Evolutionary conservation across 1,284 basidiomycete species (phyloP).

Genomic region (Naganishia sp.): DNA sequence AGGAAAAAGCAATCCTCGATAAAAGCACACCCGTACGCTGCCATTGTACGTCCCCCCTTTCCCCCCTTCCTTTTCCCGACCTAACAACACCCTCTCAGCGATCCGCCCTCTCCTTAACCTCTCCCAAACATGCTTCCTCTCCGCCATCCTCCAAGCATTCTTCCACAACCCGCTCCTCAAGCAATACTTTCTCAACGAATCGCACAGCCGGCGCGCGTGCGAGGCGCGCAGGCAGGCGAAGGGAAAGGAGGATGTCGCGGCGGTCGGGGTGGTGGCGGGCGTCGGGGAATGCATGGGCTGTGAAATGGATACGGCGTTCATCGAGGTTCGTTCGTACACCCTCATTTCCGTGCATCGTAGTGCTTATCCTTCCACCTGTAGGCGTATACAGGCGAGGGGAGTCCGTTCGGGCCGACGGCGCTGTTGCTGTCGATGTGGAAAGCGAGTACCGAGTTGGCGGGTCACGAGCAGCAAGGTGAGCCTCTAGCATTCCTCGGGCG

Average conservation of each 20-base stretch:
- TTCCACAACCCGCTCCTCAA: conserved; percentile 87
- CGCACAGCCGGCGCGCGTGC: conserved; percentile 71
- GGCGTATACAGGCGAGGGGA: conserved; percentile 70
- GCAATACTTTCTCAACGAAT: conserved; percentile 86
- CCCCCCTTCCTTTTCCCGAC: background rate
- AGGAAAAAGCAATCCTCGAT: conserved; percentile 38
- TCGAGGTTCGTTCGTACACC: conserved; percentile 62
- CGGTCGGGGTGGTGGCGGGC: conserved; percentile 33
- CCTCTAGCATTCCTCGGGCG: conserved; percentile 2
- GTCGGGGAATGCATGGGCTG: conserved; percentile 76
- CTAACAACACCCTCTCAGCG: conserved; percentile 55
- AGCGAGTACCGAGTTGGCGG: conserved; percentile 76
- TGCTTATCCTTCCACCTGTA: conserved; percentile 43
- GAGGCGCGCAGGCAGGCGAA: conserved; percentile 49
- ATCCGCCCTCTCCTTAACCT: conserved; percentile 87
- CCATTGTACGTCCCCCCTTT: conserved; percentile 28
- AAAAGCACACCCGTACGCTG: conserved; percentile 42
- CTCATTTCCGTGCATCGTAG: too few relatives aligned
- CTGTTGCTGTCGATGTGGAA: conserved; percentile 88
- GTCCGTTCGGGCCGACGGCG: conserved; percentile 77
- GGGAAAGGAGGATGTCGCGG: conserved; percentile 12
- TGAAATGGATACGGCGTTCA: conserved; percentile 89
- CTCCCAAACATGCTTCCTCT: conserved; percentile 88
- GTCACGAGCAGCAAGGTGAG: conserved; percentile 82
- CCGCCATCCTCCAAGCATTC: conserved; percentile 89